Conservation (phyloP, 768 basidiomycete species). For the Leccinum ochraceum region DNA sequence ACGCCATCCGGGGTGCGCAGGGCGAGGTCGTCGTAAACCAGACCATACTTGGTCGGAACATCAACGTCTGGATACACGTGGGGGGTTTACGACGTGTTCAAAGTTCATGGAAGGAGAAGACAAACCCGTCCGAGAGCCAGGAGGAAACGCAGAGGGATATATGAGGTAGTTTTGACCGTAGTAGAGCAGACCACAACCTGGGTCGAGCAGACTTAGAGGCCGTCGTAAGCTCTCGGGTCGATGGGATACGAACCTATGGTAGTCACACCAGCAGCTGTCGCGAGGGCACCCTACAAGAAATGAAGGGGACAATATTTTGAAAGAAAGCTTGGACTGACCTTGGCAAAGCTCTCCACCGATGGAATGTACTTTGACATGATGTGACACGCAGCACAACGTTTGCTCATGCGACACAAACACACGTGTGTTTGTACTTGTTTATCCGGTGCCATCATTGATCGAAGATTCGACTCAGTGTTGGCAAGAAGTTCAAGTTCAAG, state of each 20-base stretch:
- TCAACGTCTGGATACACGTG: constrained; percentile 57
- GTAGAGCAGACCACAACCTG: constrained; percentile 75
- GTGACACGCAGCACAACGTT: neutral
- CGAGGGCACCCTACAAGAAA: constrained; percentile 46
- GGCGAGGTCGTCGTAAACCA: constrained; percentile 75
- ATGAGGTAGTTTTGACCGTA: constrained; percentile 89
- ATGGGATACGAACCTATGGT: constrained; percentile 47
- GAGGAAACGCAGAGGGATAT: constrained; percentile 82
- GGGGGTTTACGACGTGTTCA: neutral
- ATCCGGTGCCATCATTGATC: too few species aligned
- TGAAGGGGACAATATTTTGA: neutral
- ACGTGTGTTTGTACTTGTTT: constrained; percentile 16
- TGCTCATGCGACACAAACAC: neutral
- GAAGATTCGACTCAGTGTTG: too few species aligned
- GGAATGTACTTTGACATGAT: constrained; percentile 43
- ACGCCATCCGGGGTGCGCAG: constrained; percentile 74
- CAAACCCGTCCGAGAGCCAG: constrained; percentile 76
- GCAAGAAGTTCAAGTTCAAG: too few species aligned
- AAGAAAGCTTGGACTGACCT: constrained; percentile 29
- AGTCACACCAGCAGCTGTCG: constrained; percentile 57
- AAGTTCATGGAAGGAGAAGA: constrained; percentile 1
- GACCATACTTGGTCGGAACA: constrained; percentile 62
- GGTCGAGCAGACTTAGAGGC: neutral
- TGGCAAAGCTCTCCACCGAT: constrained; percentile 45
- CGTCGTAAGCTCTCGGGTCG: neutral